These are phyloP conservation scores for Cercospora sojina DNA, from an alignment of 2,329 filamentous ascomycete genomes.

Conservation along the genomic window DNA sequence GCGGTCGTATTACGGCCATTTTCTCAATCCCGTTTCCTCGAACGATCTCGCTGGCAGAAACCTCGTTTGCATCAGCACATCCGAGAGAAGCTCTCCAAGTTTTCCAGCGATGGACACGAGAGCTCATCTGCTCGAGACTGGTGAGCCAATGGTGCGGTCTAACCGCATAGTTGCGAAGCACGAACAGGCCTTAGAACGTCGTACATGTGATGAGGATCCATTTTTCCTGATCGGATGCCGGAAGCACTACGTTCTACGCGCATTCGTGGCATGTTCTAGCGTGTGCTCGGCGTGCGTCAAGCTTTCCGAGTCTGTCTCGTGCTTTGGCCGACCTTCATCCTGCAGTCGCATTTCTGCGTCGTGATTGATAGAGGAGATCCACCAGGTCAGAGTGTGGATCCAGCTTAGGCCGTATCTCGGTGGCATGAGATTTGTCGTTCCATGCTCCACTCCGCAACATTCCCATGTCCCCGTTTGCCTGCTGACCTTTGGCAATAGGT, in stretches of 20 bases:
- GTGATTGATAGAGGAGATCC: constrained; percentile 5
- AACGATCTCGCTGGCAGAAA: not conserved
- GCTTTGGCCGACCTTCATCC: constrained; percentile 19
- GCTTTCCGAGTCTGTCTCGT: constrained; percentile 6
- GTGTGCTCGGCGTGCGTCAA: constrained; percentile 19
- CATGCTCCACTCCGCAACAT: not conserved
- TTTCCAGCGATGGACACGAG: not conserved
- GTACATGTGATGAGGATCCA: not conserved
- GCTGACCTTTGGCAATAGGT: not conserved
- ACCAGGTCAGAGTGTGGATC: constrained; percentile 6
- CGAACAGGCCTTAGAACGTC: not conserved
- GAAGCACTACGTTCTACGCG: constrained; percentile 13
- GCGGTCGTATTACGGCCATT: constrained; percentile 6
- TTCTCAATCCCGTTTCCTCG: not conserved
- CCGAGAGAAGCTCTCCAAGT: not conserved
- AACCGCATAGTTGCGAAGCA: not conserved
- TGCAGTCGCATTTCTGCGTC: constrained; percentile 7
- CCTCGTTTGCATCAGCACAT: not conserved
- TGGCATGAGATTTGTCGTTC: constrained; percentile 10
- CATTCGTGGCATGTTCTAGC: constrained; percentile 21
- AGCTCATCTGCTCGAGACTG: not conserved
- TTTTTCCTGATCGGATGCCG: constrained; percentile 9
- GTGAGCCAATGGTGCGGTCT: not conserved
- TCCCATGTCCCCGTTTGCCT: not conserved
- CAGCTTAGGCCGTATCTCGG: constrained; percentile 22